Evolutionary conservation across 2,329 filamentous ascomycete species (phyloP).

Genomic region (Cercospora sesami): DNA sequence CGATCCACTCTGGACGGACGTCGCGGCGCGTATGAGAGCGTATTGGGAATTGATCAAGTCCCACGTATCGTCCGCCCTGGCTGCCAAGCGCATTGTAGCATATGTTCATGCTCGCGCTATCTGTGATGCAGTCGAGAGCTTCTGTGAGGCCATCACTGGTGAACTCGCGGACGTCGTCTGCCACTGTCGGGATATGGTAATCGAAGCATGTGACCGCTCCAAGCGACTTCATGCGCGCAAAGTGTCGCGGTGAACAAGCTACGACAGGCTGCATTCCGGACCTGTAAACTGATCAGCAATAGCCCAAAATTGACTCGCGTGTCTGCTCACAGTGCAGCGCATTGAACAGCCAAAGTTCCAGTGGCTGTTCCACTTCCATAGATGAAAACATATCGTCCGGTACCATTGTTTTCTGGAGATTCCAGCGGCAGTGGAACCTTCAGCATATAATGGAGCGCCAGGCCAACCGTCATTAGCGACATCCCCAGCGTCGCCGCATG

Average conservation of each 20-base stretch:
- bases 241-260: slow-evolving; percentile 25
- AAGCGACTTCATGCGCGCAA: slow-evolving; percentile 19
- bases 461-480: slow-evolving; percentile 24
- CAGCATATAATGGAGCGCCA: slow-evolving; percentile 24
- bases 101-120: slow-evolving; percentile 25
- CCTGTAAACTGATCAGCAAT: slow-evolving; percentile 15
- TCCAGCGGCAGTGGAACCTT: slow-evolving; percentile 20
- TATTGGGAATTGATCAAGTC: slow-evolving; percentile 26
- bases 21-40: slow-evolving; percentile 23
- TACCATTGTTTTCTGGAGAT: not conserved
- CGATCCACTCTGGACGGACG: slow-evolving; percentile 27
- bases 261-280: slow-evolving; percentile 20
- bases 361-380: slow-evolving; percentile 26
- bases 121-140: slow-evolving; percentile 26
- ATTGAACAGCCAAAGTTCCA: slow-evolving; percentile 23
- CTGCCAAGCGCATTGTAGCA: slow-evolving; percentile 24
- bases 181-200: slow-evolving; percentile 20
- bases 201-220: slow-evolving; percentile 24
- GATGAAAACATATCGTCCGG: slow-evolving; percentile 17
- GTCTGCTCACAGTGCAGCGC: slow-evolving; percentile 22
- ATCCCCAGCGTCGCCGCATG: slow-evolving; percentile 24
- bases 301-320: not conserved
- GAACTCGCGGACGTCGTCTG: slow-evolving; percentile 20
- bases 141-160: slow-evolving; percentile 16
- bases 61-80: slow-evolving; percentile 24